Percentiles rank a stretch among this genome's conserved stretches.
Evolutionary conservation across 371 early-diverging fungal species (phyloP).

Genomic region (Mucor racemosus): DNA sequence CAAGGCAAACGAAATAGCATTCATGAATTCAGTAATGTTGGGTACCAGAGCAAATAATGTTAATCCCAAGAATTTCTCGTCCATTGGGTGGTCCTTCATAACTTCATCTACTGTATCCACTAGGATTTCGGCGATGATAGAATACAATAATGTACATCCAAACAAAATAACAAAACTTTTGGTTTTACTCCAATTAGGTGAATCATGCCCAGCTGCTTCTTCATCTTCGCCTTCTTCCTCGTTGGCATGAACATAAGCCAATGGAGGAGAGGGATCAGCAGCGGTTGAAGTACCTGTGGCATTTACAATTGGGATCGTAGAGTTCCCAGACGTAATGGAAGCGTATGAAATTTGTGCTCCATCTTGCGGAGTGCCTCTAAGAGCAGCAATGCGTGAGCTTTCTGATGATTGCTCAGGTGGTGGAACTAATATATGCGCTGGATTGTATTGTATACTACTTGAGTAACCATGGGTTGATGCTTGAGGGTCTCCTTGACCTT

Average conservation of each 20-base stretch:
- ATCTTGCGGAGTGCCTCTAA: slow-evolving; percentile 13
- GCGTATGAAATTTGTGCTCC: slow-evolving; percentile 10
- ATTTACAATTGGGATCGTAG: slow-evolving; percentile 1
- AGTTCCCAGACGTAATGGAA: slow-evolving; percentile 9
- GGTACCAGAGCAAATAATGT: slow-evolving; percentile 95
- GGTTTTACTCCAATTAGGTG: slow-evolving; percentile 89
- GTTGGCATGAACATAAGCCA: slow-evolving; percentile 12
- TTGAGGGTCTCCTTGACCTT: neutral
- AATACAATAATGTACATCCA: slow-evolving; percentile 83
- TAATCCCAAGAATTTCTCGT: slow-evolving; percentile 90
- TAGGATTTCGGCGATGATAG: slow-evolving; percentile 87
- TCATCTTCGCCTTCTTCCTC: slow-evolving; percentile 64
- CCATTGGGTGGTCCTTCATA: slow-evolving; percentile 64
- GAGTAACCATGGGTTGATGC: neutral
- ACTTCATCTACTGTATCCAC: slow-evolving; percentile 81
- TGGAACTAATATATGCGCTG: slow-evolving; percentile 46
- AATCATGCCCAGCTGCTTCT: slow-evolving; percentile 83
- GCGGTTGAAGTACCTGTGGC: neutral
- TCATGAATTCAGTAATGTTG: slow-evolving; percentile 96
- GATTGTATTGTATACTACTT: slow-evolving; percentile 9
- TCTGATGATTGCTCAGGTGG: neutral
- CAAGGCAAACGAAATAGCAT: slow-evolving; percentile 94
- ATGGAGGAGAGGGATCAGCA: neutral
- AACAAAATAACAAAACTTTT: slow-evolving; percentile 84
- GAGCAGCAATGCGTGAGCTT: neutral